phyloP scores from a whole-genome alignment of 2,329 filamentous ascomycete species.

The Emmonsia crescens region DNA sequence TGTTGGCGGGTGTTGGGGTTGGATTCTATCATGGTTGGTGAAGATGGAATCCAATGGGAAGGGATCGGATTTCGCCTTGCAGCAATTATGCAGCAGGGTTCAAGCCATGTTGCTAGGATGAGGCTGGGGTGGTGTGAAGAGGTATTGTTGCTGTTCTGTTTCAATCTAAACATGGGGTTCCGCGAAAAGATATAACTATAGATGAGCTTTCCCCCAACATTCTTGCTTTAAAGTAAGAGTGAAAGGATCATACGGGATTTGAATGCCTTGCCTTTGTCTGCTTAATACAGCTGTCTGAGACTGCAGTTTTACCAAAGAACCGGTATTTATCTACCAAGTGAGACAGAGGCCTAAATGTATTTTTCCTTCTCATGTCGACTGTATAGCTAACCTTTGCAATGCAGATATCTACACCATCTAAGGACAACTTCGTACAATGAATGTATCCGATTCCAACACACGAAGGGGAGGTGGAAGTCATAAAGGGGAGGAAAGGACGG shows the following conservation, averaged over 20 bases:
- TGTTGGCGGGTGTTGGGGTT: not conserved
- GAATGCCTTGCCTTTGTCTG: no score
- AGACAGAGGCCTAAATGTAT: no score
- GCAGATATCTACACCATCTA: no score
- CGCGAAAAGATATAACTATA: not conserved
- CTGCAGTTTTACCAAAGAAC: no score
- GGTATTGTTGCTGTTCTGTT: not conserved
- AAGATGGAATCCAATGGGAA: not conserved
- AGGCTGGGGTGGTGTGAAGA: not conserved
- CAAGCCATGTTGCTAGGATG: not conserved
- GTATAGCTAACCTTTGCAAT: no score
- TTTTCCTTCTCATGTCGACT: no score
- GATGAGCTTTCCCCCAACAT: no score
- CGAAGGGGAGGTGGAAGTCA: not conserved
- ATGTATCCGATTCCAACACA: not conserved
- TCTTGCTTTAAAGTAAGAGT: not conserved
- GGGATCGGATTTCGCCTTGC: not conserved
- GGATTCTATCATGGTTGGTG: not conserved
- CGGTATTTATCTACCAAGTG: no score
- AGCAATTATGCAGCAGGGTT: not conserved
- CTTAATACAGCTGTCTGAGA: no score
- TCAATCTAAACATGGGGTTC: not conserved
- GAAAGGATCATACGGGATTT: not conserved
- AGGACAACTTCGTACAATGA: not conserved
- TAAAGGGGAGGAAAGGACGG: not conserved